phyloP scores from a whole-genome alignment of 2,329 filamentous ascomycete genomes.

The Epichloe scottii region DNA sequence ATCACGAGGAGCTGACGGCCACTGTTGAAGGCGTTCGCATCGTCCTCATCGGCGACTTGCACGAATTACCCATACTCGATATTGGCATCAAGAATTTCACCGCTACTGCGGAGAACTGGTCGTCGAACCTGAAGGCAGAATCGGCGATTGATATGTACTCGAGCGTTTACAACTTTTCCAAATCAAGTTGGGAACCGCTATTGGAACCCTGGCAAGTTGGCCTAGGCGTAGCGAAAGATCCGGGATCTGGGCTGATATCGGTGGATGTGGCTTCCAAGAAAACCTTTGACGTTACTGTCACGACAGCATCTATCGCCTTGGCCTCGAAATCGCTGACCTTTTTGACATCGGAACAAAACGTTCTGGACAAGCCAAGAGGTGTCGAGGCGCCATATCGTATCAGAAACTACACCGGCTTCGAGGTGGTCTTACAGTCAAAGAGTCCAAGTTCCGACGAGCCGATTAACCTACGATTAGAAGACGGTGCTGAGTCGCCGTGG shows the following conservation, averaged over 20 bases:
- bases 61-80: conserved; percentile 91
- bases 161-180: conserved; percentile 98
- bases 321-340: conserved; percentile 90
- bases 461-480: conserved; percentile 63
- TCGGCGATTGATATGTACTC: conserved; percentile 86
- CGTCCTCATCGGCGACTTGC: conserved; percentile 87
- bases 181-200: conserved; percentile 94
- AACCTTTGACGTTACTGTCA: conserved; percentile 81
- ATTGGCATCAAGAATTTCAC: conserved; percentile 86
- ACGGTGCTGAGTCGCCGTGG: conserved; percentile 89
- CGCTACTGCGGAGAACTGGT: conserved; percentile 81
- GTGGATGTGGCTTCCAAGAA: conserved; percentile 83
- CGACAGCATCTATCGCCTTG: conserved; percentile 84
- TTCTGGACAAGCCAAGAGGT: conserved; percentile 83
- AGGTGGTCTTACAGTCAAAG: conserved; percentile 72
- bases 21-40: conserved; percentile 80
- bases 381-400: conserved; percentile 88
- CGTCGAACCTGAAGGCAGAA: conserved; percentile 72
- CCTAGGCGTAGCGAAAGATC: conserved; percentile 71
- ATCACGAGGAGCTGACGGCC: conserved; percentile 68
- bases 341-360: conserved; percentile 70
- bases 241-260: conserved; percentile 61
- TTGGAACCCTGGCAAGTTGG: conserved; percentile 96
- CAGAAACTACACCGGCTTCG: conserved; percentile 91
- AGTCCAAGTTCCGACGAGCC: conserved; percentile 51